A percentile compares a stretch with the other conserved stretches of the same genome.
phyloP scores from a whole-genome alignment of 2,329 filamentous ascomycete species.

The Aureobasidium sp. region DNA sequence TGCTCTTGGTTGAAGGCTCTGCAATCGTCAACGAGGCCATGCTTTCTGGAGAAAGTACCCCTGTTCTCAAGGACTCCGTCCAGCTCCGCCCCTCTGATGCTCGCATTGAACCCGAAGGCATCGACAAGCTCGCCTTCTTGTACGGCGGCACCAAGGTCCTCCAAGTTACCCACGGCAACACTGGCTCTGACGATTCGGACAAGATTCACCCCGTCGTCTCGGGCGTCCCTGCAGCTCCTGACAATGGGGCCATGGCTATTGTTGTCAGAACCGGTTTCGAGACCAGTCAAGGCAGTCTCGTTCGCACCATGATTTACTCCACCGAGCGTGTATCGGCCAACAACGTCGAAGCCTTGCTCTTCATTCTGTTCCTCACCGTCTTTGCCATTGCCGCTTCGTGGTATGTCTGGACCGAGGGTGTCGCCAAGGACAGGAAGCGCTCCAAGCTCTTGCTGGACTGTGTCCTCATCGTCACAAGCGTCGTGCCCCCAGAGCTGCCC shows the following conservation, averaged over 20 bases:
- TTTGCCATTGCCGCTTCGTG: slow-evolving; percentile 96
- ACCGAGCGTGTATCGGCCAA: slow-evolving; percentile 98
- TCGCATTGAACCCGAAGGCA: slow-evolving; percentile 72
- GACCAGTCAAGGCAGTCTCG: slow-evolving; percentile 93
- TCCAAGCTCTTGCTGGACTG: slow-evolving; percentile 97
- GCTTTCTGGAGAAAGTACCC: slow-evolving; percentile 96
- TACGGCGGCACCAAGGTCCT: slow-evolving; percentile 97
- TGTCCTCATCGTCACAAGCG: slow-evolving; percentile 93
- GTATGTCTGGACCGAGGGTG: slow-evolving; percentile 98
- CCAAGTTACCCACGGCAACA: slow-evolving; percentile 82
- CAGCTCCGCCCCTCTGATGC: slow-evolving; percentile 81
- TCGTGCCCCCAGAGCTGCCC: slow-evolving; percentile 94
- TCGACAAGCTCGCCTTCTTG: slow-evolving; percentile 95
- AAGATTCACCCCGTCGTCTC: slow-evolving; percentile 60
- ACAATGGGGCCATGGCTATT: slow-evolving; percentile 88
- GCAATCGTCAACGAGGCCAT: slow-evolving; percentile 99
- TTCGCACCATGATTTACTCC: slow-evolving; percentile 99
- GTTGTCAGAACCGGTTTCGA: slow-evolving; percentile 98
- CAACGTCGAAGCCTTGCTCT: slow-evolving; percentile 90
- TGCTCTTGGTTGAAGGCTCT: slow-evolving; percentile 88
- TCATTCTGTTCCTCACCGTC: slow-evolving; percentile 92
- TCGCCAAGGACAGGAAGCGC: slow-evolving; percentile 86
- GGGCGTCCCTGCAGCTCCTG: slow-evolving; percentile 75
- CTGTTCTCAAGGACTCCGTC: slow-evolving; percentile 90
- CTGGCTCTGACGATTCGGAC: slow-evolving; percentile 58